Evolutionary conservation across 805 yeast species (phyloP).

Genomic region (Ogataea salicorniae): DNA sequence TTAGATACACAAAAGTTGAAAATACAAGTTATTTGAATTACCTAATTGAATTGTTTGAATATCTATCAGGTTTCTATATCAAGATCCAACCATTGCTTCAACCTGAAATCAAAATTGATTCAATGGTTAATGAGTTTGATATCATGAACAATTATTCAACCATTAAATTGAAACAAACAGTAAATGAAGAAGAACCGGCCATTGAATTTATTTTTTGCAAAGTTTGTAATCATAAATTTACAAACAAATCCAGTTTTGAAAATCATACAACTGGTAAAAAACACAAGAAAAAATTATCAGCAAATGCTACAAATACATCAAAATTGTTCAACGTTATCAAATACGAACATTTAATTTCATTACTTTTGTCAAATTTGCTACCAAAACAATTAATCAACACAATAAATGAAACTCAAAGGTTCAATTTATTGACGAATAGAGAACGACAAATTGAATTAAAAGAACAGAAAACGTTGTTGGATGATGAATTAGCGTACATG

Average conservation of each 20-base stretch:
- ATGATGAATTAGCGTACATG: conserved; percentile 25
- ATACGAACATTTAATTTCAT: conserved; percentile 34
- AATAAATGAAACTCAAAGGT: conserved; percentile 57
- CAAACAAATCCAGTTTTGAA: conserved; percentile 58
- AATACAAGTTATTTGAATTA: conserved; percentile 39
- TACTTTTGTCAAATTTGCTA: conserved; percentile 34
- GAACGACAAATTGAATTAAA: conserved; percentile 56
- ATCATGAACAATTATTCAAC: too few species aligned
- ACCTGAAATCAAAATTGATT: conserved; percentile 28
- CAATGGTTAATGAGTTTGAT: conserved; percentile 19
- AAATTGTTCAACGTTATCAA: conserved; percentile 1
- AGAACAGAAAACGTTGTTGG: conserved; percentile 31
- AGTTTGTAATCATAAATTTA: conserved; percentile 58
- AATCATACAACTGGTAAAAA: conserved; percentile 73
- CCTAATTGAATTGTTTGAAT: conserved; percentile 39
- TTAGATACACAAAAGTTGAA: conserved; percentile 21
- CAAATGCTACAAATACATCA: conserved; percentile 3
- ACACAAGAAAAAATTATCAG: conserved; percentile 49
- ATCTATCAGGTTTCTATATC: conserved; percentile 44
- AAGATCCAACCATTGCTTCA: conserved; percentile 46
- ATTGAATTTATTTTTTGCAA: conserved; percentile 45
- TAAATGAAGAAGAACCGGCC: conserved; percentile 5
- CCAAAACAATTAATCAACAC: conserved; percentile 43
- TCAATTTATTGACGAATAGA: conserved; percentile 60
- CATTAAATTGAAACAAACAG: neutral